These are phyloP conservation scores for Polyporus tsugae DNA, from an alignment of 1,284 basidiomycete species.

Conservation along the genomic window DNA sequence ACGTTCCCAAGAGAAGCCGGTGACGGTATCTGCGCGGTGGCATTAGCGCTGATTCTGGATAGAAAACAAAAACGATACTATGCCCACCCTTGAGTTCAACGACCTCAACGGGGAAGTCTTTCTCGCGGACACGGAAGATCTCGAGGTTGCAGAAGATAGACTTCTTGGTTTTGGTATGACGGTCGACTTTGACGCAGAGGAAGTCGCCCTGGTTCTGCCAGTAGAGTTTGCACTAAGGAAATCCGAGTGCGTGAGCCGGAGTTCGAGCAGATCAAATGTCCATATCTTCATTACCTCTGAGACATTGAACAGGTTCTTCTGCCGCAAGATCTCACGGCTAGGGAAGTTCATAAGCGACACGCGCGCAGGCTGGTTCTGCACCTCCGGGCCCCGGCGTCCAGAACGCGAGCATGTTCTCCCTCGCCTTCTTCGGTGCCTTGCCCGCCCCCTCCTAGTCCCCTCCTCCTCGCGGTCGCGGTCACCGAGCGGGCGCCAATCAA, in stretches of 20 bases:
- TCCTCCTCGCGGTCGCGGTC: conserved; percentile 86
- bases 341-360: conserved; percentile 95
- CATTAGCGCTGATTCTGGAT: neutral
- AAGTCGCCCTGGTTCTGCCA: conserved; percentile 99
- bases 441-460: too few relatives aligned
- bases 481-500: conserved; percentile 97
- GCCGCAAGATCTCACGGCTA: conserved; percentile 83
- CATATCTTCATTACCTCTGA: conserved; percentile 71
- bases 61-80: neutral
- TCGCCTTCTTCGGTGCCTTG: conserved; percentile 58
- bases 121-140: conserved; percentile 97
- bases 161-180: conserved; percentile 99
- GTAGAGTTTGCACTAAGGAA: conserved; percentile 89
- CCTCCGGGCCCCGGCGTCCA: conserved; percentile 99
- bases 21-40: conserved; percentile 83
- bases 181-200: conserved; percentile 99
- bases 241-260: neutral
- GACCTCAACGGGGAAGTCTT: conserved; percentile 98
- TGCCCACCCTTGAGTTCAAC: conserved; percentile 91
- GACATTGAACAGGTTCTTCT: conserved; percentile 99
- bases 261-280: conserved; percentile 31
- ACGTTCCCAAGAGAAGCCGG: conserved; percentile 99
- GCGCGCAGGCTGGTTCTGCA: conserved; percentile 95
- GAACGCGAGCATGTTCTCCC: conserved; percentile 95
- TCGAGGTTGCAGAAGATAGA: conserved; percentile 99